A percentile compares a stretch with the other conserved stretches of the same genome.
Conservation (phyloP, 2,329 filamentous ascomycete species). For the Pseudocercospora pini-densiflorae region DNA sequence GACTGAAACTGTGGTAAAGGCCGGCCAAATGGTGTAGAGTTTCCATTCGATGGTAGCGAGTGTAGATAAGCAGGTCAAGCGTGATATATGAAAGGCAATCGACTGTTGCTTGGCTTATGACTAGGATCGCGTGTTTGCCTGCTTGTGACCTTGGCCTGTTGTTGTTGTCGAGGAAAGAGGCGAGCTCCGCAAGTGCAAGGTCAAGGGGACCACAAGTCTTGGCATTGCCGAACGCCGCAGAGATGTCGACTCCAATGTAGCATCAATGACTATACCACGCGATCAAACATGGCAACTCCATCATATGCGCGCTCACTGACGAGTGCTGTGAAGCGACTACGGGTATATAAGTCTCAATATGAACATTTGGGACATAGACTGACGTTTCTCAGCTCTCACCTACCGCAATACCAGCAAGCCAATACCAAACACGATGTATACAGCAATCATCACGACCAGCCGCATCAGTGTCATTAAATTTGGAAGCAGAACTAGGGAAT, state of each 20-base stretch:
- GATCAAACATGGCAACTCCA: conserved; percentile 48
- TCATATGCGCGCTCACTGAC: conserved; percentile 50
- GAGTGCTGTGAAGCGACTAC: conserved; percentile 48
- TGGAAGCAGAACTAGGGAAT: conserved; percentile 35
- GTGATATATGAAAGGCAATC: not conserved
- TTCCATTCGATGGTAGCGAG: conserved; percentile 17
- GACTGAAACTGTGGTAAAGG: conserved; percentile 40
- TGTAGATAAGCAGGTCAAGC: not conserved
- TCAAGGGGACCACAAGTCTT: not conserved
- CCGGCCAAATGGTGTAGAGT: conserved; percentile 39
- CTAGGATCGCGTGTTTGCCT: not conserved
- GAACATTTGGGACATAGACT: not conserved
- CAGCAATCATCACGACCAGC: conserved; percentile 25
- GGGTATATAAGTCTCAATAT: conserved; percentile 37
- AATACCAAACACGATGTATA: conserved; percentile 23
- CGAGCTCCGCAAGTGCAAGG: conserved; percentile 1
- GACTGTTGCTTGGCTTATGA: not conserved
- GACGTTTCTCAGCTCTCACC: conserved; percentile 30
- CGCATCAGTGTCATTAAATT: conserved; percentile 15
- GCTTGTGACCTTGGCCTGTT: no score
- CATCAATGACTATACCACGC: not conserved
- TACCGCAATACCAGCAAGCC: conserved; percentile 3
- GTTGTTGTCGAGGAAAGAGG: not conserved
- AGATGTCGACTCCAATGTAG: not conserved
- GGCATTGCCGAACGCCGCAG: not conserved